phyloP scores from a whole-genome alignment of 2,329 filamentous ascomycete genomes.

The Aspergillus viridinutans region DNA sequence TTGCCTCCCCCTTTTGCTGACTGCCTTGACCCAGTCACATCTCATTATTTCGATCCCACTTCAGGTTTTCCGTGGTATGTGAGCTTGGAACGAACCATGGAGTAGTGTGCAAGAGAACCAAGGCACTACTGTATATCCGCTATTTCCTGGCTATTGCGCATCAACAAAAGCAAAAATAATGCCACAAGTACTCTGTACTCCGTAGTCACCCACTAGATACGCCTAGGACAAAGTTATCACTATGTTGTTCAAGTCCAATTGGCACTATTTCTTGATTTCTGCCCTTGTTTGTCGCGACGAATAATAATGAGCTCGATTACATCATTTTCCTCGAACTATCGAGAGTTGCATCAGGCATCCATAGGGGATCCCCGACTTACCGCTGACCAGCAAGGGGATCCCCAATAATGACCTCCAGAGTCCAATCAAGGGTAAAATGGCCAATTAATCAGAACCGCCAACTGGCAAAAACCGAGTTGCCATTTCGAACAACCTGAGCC shows the following conservation, averaged over 20 bases:
- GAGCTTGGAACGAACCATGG: slow-evolving; percentile 3
- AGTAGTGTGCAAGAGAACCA: neutral
- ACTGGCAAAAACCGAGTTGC: slow-evolving; percentile 31
- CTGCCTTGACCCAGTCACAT: slow-evolving; percentile 9
- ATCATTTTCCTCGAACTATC: neutral
- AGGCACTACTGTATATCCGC: neutral
- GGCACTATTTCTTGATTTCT: neutral
- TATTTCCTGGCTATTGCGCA: neutral
- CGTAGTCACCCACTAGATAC: neutral
- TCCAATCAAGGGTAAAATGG: neutral
- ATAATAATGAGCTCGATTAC: neutral
- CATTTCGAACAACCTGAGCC: slow-evolving; percentile 29
- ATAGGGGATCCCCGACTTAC: neutral
- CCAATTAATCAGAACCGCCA: slow-evolving; percentile 30
- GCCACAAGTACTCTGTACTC: no score
- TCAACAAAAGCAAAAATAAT: neutral
- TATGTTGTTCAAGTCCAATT: neutral
- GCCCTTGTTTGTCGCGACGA: neutral
- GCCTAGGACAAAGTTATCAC: no score
- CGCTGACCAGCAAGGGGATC: neutral
- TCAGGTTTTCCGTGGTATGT: slow-evolving; percentile 13
- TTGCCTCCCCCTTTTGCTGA: slow-evolving; percentile 12
- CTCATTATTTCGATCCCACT: slow-evolving; percentile 6
- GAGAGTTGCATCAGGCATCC: neutral
- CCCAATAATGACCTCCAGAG: neutral